Base-by-base conservation (phyloP, 2,329 filamentous ascomycete species). In the Fusarium clavum region DNA sequence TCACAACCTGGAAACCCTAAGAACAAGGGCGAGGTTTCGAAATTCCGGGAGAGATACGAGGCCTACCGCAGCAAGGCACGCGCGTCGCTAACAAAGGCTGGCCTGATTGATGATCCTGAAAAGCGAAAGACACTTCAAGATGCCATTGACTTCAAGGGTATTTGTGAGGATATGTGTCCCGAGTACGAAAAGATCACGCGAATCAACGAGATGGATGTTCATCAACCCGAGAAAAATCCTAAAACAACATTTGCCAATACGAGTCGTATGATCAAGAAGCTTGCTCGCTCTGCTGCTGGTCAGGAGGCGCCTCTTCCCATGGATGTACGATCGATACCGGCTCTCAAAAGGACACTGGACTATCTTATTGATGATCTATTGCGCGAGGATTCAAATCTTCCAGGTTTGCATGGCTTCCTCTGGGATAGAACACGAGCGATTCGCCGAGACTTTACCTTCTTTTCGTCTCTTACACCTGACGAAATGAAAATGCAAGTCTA, bases 341-440 rank as follows among this genome's bases (percentile, higher is more conserved):
- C 88, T 7, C 82, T 92, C 34, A 84, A 85, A 69, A 83, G 83
- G 62, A 90, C 89, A 0, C 81, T 91, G 9, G 85, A 91, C 74
- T 91, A 92, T 70, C 81, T 92, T 6, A 82, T 92, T 48, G 84
- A 90, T 71, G 82, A 86, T 53, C 79, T 92, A 5, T 79, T 92
- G 46, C 82, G 81, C 43, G 79, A 83, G 8, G 86, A 90, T 48
- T 83, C 83, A 63, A 83, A 87, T 51, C 81, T 92, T 9, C 83
- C 87, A 1, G 72, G 79, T 7, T 80, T 87, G 45, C 90, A 92
- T 73, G 87, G 86, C 59, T 92, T 91, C 61, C 81, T 92, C 3
- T 91, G 90, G 89, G 90, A 92, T 75, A 84, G 90, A 45, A 91
- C 90, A 24, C 83, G 90, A 61, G 89, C 89, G 11, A 88, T 92